Base-by-base conservation (phyloP, 495 filamentous ascomycete genomes). In the Elaphomyces granulatus region DNA sequence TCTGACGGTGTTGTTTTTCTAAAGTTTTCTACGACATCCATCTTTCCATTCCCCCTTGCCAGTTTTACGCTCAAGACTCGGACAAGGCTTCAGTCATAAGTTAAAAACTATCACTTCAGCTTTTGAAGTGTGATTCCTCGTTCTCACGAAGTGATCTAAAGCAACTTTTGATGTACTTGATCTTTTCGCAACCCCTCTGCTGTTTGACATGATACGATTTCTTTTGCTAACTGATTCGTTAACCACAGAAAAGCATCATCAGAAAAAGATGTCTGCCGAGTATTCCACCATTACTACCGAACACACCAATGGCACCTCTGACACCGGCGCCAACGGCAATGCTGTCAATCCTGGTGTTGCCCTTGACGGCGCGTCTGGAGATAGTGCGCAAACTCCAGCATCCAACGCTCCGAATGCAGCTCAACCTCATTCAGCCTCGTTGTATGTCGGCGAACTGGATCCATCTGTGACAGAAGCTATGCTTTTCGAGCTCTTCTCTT, bases 401-500 rank as follows among this genome's bases (percentile, higher is more conserved):
- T 81, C 85, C 42, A 68, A 68, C 32, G 75, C 76, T 45, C 72
- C 71, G 34, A 67, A 75, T 40, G 77, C 79, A 37, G 72, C 75
- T 51, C 83, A 90, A 65, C 83, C 84, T 41, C 78, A 83, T 59
- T 95, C 90, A 31, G 90, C 92, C 41, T 99, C 90, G 26, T 83
- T 99, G 53, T 99, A 99, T 59, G 90, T 99, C 49, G 90, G 90
- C 60, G 90, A 99, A 68, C 84, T 99, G 48, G 90, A 99, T 64
- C 77, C 82, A 41, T 85, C 83, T 37, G 90, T 99, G 56, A 99
- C 90, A 41, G 90, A 99, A 75, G 90, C 90, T 48, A 99, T 99
- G 90, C 85, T 99, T 58, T 99, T 96, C 64, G 92, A 99, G 77
- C 83, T 99, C 20, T 99, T 99, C 77, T 96, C 90, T 44, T 88